A percentile compares a stretch with the other conserved stretches of the same genome.
phyloP scores from a whole-genome alignment of 176 grass and related monocot genomes.

The Cenchrus purpureus region DNA sequence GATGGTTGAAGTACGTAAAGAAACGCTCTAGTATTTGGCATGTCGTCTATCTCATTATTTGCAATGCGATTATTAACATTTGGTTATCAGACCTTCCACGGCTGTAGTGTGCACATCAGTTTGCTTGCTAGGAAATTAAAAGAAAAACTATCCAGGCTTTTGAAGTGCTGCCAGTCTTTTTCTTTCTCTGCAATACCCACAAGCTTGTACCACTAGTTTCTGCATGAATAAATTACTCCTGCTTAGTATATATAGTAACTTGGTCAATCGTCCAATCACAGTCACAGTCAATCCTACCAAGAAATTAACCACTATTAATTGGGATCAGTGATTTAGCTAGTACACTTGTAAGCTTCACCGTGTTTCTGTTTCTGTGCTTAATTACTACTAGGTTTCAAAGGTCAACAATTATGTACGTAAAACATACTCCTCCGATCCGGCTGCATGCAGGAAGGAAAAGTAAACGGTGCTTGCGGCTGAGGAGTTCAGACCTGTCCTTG shows the following conservation, averaged over 20 bases:
- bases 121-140: not conserved
- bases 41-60: not conserved
- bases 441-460: slow-evolving; percentile 17
- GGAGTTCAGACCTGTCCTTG: slow-evolving; percentile 55
- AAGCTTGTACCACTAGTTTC: not conserved
- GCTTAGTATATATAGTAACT: slow-evolving; percentile 1
- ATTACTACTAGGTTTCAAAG: slow-evolving; percentile 10
- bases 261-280: slow-evolving; percentile 31
- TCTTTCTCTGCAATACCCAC: not conserved
- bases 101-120: not conserved
- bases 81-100: not conserved
- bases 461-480: slow-evolving; percentile 47
- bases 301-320: slow-evolving; percentile 48
- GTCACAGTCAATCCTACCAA: slow-evolving; percentile 8
- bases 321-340: slow-evolving; percentile 45
- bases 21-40: not conserved
- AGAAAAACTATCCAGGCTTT: not conserved
- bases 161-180: slow-evolving; percentile 18
- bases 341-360: slow-evolving; percentile 19
- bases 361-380: slow-evolving; percentile 46
- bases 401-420: slow-evolving; percentile 43
- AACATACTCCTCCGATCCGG: slow-evolving; percentile 30
- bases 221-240: not conserved
- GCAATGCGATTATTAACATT: slow-evolving; percentile 16
- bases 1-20: slow-evolving; percentile 25